phyloP scores from a whole-genome alignment of 176 grass and related monocot genomes.

The Aegilops sharonensis region DNA sequence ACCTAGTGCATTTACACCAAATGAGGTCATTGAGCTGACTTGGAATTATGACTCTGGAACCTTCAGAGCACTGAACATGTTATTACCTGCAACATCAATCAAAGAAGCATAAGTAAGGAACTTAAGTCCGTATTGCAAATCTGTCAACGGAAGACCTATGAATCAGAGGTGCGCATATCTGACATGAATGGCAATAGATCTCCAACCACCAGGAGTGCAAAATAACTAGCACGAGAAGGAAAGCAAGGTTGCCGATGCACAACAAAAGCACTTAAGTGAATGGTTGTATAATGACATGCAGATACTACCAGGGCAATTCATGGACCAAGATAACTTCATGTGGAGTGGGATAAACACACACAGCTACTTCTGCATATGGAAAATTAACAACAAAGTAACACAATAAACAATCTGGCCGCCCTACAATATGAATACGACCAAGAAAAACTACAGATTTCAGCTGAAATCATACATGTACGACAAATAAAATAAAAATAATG shows the following conservation, averaged over 20 bases:
- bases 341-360: not conserved
- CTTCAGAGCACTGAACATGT: not conserved
- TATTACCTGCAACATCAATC: not conserved
- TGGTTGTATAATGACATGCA: not conserved
- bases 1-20: constrained; percentile 7
- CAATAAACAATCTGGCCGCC: not conserved
- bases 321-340: not conserved
- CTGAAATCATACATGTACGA: not conserved
- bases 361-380: not conserved
- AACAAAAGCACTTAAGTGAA: not conserved
- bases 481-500: not conserved
- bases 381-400: not conserved
- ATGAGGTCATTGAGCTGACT: constrained; percentile 44
- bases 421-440: not conserved
- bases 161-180: not conserved
- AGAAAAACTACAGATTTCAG: not conserved
- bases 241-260: not conserved
- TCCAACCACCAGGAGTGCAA: not conserved
- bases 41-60: not conserved
- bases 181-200: not conserved
- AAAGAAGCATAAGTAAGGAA: constrained; percentile 15
- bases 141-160: not conserved
- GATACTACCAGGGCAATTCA: not conserved
- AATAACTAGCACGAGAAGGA: not conserved
- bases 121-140: not conserved